Base-by-base conservation (phyloP, 768 basidiomycete genomes). In the Podaxis sp. region DNA sequence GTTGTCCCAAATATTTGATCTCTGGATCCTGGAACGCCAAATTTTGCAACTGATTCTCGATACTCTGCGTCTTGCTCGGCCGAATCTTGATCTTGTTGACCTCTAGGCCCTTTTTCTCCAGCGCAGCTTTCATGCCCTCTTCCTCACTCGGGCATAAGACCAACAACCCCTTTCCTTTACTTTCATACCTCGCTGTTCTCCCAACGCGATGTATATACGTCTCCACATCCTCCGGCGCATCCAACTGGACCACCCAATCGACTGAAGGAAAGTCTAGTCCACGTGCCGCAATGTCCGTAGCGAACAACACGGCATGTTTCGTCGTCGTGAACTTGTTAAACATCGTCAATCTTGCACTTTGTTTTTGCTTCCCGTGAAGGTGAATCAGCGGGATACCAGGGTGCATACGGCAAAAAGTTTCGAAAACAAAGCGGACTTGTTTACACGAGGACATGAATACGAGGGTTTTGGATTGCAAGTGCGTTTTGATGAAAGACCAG, bases 141-240 rank as follows among this genome's bases (percentile, higher is more conserved):
- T 97, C 94, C 73, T 99, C 97, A 71, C 89, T 94, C 2, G 96
- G 96, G 68, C 90, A 73, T 15, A 99, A 75, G 61, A 99, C 79
- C 67, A 97, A 74, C 39, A 99, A 74, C 0, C 87, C 90, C 70
- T 94, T 93, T 0, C 97, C 97, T 36, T 89, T 87, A 65, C 90
- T 90, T 71, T 96, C 89, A 70, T 99, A 98, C 54, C 96, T 80
- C 51, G 96, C 96, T 15, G 96, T 99, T 52, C 96, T 83, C 0
- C 96, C 96, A 2, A 99, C 96, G 33, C 96, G 88, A 73, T 99
- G 96, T 44, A 99, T 94, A 73, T 99, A 98, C 11, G 95, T 99
- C 53, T 97, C 95, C 4, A 90, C 94, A 70, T 99, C 96, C 76
- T 99, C 96, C 0, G 96, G 96, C 2, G 93, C 93, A 73, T 99